phyloP scores from a whole-genome alignment of 129 eudicot species.

The Ambrosia artemisiifolia region DNA sequence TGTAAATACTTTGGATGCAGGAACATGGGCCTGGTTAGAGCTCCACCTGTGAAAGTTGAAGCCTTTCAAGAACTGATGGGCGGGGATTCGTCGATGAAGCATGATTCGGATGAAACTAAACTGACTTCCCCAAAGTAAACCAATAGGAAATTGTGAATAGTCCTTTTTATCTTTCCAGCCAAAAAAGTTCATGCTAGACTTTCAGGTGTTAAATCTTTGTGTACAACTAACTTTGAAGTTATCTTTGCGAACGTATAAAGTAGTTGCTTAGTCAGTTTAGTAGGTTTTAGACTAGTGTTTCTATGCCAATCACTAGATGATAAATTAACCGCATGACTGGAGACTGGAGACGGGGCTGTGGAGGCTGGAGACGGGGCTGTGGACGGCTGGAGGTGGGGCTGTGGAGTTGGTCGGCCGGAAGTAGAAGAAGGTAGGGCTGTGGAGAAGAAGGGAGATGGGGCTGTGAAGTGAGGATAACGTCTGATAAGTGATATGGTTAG shows the following conservation, averaged over 20 bases:
- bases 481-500: too few species aligned
- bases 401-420: too few species aligned
- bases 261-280: conserved; percentile 6
- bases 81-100: conserved; percentile 88
- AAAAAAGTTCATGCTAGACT: conserved; percentile 4
- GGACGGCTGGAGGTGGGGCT: too few species aligned
- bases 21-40: conserved; percentile 80
- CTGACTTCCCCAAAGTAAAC: conserved; percentile 63
- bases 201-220: neutral
- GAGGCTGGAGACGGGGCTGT: too few species aligned
- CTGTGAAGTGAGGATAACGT: too few species aligned
- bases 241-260: conserved; percentile 7
- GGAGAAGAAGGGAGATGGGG: too few species aligned
- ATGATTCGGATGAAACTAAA: conserved; percentile 78
- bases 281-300: conserved; percentile 13
- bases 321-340: too few species aligned
- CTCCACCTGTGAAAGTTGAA: conserved; percentile 97
- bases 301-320: neutral
- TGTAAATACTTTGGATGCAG: conserved; percentile 41
- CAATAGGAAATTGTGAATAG: conserved; percentile 10
- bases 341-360: too few species aligned
- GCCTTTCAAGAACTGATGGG: conserved; percentile 98
- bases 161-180: neutral
- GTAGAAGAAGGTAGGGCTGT: too few species aligned
- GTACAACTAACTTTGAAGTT: neutral